A percentile compares a stretch with the other conserved stretches of the same genome.
phyloP scores from a whole-genome alignment of 2,329 filamentous ascomycete species.

The Monosporascus sp. region DNA sequence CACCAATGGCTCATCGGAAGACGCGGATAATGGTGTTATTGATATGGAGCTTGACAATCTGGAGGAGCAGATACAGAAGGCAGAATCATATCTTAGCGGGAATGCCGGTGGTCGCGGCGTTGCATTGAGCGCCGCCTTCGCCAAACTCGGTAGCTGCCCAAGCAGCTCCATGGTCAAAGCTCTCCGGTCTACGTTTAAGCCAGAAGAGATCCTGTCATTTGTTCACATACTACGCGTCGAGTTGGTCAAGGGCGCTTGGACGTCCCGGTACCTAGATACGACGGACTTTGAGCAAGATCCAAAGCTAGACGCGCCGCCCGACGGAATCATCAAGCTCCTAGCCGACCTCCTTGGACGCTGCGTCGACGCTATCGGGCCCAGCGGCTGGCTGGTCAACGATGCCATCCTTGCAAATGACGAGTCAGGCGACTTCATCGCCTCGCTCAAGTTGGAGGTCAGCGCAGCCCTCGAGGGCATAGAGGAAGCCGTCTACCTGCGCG shows the following conservation, averaged over 20 bases:
- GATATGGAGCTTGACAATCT: conserved; percentile 55
- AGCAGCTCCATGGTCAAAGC: conserved; percentile 53
- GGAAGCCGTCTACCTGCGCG: conserved; percentile 60
- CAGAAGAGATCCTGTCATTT: conserved; percentile 64
- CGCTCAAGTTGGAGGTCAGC: conserved; percentile 63
- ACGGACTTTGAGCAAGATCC: conserved; percentile 41
- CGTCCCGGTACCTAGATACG: conserved; percentile 61
- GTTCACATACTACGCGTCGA: conserved; percentile 69
- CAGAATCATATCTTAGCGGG: conserved; percentile 61
- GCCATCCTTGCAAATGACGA: conserved; percentile 47
- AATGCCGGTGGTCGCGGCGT: conserved; percentile 58
- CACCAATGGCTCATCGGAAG: conserved; percentile 20
- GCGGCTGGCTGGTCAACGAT: conserved; percentile 67
- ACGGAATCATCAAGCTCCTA: conserved; percentile 66
- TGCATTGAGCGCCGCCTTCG: conserved; percentile 62
- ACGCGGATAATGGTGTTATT: conserved; percentile 30
- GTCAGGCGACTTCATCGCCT: conserved; percentile 58
- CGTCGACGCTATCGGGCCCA: conserved; percentile 68
- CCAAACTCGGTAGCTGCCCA: conserved; percentile 64
- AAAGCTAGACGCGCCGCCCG: conserved; percentile 49
- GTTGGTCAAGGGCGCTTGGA: conserved; percentile 71
- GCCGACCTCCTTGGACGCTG: conserved; percentile 67
- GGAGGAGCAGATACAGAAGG: conserved; percentile 61
- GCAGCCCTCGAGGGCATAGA: conserved; percentile 68
- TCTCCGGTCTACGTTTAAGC: conserved; percentile 58